Evolutionary conservation across 441 rosid species (phyloP).

Genomic region (Populus trichocarpa): DNA sequence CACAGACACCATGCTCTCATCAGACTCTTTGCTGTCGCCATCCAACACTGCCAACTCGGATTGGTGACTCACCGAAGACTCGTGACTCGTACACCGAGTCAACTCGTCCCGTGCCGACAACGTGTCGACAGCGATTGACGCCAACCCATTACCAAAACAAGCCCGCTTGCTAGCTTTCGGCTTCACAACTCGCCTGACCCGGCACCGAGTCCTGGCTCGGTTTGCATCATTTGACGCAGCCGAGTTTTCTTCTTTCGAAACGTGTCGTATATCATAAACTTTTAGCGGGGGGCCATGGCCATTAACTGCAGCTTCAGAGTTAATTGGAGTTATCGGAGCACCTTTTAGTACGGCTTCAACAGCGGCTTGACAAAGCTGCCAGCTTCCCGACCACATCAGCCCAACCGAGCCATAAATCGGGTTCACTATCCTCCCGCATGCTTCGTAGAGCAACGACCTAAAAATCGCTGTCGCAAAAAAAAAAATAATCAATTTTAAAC

Average conservation of each 20-base stretch:
- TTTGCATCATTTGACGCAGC: constrained; percentile 37
- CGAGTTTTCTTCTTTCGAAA: constrained; percentile 64
- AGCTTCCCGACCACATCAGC: constrained; percentile 51
- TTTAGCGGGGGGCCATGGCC: constrained; percentile 74
- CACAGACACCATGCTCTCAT: constrained; percentile 55
- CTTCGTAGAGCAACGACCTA: constrained; percentile 57
- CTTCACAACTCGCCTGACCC: constrained; percentile 45
- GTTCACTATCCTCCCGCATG: constrained; percentile 57
- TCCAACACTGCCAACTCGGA: constrained; percentile 45
- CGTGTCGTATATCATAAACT: constrained; percentile 78
- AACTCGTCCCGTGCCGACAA: constrained; percentile 21
- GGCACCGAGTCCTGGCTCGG: constrained; percentile 47
- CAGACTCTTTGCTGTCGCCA: constrained; percentile 54
- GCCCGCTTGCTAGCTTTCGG: constrained; percentile 23
- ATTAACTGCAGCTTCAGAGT: constrained; percentile 52
- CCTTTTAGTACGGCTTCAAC: constrained; percentile 53
- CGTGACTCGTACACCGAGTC: constrained; percentile 68
- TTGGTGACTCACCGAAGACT: constrained; percentile 71
- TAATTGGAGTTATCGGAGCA: constrained; percentile 40
- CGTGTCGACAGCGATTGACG: constrained; percentile 6
- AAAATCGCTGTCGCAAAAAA: constrained; percentile 38
- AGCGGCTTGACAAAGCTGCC: constrained; percentile 54
- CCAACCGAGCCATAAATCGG: constrained; percentile 59
- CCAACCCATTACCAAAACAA: constrained; percentile 5
- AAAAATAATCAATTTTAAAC: not conserved